Percentiles rank a stretch among this genome's conserved stretches.
phyloP scores from a whole-genome alignment of 2,329 filamentous ascomycete genomes.

The Colletotrichum ledebouriae region DNA sequence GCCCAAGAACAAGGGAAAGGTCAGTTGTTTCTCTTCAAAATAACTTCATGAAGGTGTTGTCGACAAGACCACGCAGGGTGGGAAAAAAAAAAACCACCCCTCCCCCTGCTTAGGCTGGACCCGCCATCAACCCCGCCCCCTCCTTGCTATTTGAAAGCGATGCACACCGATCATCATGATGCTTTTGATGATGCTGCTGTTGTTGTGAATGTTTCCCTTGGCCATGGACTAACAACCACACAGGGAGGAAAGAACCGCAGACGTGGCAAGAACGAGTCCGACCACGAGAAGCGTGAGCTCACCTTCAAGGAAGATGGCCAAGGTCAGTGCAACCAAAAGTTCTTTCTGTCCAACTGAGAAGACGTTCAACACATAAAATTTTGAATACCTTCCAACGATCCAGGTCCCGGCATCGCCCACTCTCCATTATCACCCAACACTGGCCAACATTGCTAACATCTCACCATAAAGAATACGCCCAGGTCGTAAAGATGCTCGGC shows the following conservation, averaged over 20 bases:
- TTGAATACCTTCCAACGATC: not conserved
- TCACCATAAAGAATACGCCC: conserved; percentile 79
- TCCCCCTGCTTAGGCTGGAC: conserved; percentile 36
- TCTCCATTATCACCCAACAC: not conserved
- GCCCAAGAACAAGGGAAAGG: conserved; percentile 99
- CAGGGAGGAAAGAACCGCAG: conserved; percentile 98
- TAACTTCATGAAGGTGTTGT: conserved; percentile 4
- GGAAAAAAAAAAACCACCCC: conserved; percentile 28
- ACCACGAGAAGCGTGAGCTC: conserved; percentile 98
- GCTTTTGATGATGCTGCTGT: conserved; percentile 14
- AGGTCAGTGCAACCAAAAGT: conserved; percentile 59
- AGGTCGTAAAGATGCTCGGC: conserved; percentile 95
- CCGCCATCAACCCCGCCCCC: conserved; percentile 43
- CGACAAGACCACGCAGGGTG: not conserved
- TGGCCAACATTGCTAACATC: not conserved
- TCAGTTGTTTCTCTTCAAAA: conserved; percentile 58
- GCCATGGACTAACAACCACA: conserved; percentile 46
- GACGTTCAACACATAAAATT: not conserved
- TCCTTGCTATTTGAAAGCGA: conserved; percentile 34
- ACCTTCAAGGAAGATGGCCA: conserved; percentile 99
- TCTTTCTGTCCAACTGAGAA: not conserved
- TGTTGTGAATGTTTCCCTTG: not conserved
- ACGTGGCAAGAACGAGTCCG: conserved; percentile 99
- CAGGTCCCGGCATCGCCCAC: not conserved
- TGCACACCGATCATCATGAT: conserved; percentile 33